Conservation (phyloP, 495 filamentous ascomycete genomes). For the Neurospora sublineolata region DNA sequence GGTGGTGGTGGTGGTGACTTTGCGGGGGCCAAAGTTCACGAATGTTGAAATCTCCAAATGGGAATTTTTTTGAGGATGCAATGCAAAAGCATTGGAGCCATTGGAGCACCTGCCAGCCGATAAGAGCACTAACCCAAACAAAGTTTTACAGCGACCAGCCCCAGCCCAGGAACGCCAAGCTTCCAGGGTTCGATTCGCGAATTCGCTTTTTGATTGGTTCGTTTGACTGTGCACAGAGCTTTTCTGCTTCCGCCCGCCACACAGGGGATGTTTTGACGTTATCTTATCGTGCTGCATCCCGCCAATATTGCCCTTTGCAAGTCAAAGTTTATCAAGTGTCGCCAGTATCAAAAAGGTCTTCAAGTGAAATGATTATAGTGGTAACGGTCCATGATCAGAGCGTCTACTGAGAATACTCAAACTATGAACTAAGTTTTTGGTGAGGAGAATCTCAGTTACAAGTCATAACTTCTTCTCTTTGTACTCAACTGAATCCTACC, state of each 20-base stretch:
- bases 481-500: not conserved
- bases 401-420: not conserved
- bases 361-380: no score
- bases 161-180: not conserved
- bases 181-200: not conserved
- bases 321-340: not conserved
- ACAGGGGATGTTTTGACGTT: not conserved
- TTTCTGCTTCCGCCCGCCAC: not conserved
- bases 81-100: not conserved
- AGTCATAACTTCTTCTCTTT: not conserved
- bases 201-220: not conserved
- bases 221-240: not conserved
- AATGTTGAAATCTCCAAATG: not conserved
- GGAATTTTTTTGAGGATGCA: not conserved
- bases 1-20: not conserved
- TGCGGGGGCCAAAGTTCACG: not conserved
- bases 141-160: not conserved
- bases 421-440: not conserved
- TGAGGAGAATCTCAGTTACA: not conserved
- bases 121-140: not conserved
- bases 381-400: not conserved
- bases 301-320: not conserved
- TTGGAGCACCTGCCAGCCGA: not conserved
- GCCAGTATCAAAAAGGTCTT: not conserved
- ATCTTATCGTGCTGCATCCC: not conserved